Base-by-base conservation (phyloP, 1,139 yeast species). In the Diutina rugosa region DNA sequence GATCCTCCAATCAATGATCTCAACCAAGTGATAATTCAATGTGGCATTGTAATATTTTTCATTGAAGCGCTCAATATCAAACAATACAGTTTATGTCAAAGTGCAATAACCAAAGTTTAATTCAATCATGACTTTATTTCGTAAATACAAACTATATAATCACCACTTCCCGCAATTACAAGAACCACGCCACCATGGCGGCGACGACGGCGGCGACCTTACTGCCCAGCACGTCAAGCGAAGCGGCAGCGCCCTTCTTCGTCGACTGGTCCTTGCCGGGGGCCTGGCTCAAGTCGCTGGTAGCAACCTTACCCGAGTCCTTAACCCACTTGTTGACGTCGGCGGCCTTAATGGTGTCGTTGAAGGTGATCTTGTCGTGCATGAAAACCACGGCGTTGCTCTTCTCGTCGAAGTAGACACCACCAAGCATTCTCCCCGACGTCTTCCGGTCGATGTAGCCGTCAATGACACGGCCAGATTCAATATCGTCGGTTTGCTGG, bases 381-480 rank as follows among this genome's bases (percentile, higher is more conserved):
- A 61, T 57, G 55, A 61, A 61, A n/a, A 60, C 59, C 18, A 59
- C 55, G 49, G 58, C 57, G 44, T 66, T 78, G 80, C 74, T 65
- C 59, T 72, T 70, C 52, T 70, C 63, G 72, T 59, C 61, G 44
- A 93, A 91, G 64, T 91, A 75, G 61, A 82, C 97, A 61, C 97
- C 98, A 64, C 95, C 97, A 76, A 87, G 90, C 78, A 91, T 76
- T 56, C 95, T 77, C 26, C 83, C 79, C 60, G 75, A 67, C 55
- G 86, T 80, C 66, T 98, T 98, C 79, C 99, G 88, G 30, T 72
- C 67, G 69, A 93, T 89, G 80, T 84, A 90, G 73, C 90, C 95
- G 63, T 84, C 77, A 60, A 96, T 78, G 67, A 96, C 97, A 70
- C 95, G 95, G 67, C 96, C 96, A 68, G 85, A 86, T 56, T 83